A percentile compares a stretch with the other conserved stretches of the same genome.
These are phyloP conservation scores for Podospora didyma DNA, from an alignment of 495 filamentous ascomycete species.

Conservation along the genomic window DNA sequence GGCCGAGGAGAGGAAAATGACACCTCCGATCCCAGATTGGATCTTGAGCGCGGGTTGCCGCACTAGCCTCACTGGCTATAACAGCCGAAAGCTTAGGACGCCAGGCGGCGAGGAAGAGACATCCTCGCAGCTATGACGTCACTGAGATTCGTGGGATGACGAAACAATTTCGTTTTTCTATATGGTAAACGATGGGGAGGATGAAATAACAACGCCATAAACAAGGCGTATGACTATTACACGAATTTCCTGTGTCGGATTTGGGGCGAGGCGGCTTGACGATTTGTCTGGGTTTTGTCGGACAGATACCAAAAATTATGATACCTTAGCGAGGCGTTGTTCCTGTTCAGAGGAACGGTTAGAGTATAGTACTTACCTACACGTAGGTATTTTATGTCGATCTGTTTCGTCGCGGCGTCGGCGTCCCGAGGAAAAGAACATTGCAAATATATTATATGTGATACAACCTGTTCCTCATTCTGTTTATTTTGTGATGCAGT, in stretches of 20 bases:
- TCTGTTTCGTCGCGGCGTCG: neutral
- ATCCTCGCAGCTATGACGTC: neutral
- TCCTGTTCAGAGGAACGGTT: neutral
- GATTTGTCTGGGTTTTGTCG: constrained; percentile 3
- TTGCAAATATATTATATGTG: neutral
- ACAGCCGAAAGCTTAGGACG: constrained; percentile 19
- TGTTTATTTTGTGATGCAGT: too few relatives aligned
- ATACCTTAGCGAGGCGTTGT: constrained; percentile 28
- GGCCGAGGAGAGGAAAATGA: constrained; percentile 41
- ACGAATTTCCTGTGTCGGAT: constrained; percentile 6
- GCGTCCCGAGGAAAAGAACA: neutral
- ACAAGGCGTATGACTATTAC: constrained; percentile 2
- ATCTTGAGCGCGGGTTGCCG: constrained; percentile 47
- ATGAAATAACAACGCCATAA: constrained; percentile 6
- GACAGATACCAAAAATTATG: constrained; percentile 20
- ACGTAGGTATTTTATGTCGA: neutral
- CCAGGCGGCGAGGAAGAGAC: constrained; percentile 1
- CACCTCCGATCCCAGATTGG: constrained; percentile 57
- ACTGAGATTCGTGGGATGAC: neutral
- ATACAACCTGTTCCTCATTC: neutral
- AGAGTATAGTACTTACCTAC: too few relatives aligned
- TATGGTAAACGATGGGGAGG: neutral
- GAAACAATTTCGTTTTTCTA: neutral
- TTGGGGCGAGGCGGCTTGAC: neutral
- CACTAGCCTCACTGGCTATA: constrained; percentile 38